Evolutionary conservation across 768 basidiomycete species (phyloP).

Genomic region (Pluteus cervinus): DNA sequence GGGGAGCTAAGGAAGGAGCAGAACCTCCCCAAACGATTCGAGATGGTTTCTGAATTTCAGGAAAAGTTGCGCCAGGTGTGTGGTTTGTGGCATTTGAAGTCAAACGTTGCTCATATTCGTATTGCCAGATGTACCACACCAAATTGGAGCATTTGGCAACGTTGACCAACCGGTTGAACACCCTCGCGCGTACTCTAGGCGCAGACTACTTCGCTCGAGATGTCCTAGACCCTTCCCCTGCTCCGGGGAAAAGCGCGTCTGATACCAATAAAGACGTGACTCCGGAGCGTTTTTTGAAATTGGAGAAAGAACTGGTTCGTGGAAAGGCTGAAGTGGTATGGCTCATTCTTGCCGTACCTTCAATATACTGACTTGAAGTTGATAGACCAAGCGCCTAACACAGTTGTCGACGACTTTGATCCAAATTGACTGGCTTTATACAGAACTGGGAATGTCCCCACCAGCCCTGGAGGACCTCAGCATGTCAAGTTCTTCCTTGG

Average conservation of each 20-base stretch:
- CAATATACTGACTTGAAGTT: background rate
- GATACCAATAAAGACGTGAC: conserved; percentile 64
- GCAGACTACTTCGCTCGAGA: conserved; percentile 53
- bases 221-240: conserved; percentile 40
- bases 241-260: conserved; percentile 30
- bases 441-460: conserved; percentile 71
- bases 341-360: background rate
- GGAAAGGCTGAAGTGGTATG: conserved; percentile 82
- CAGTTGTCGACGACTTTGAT: conserved; percentile 58
- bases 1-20: conserved; percentile 68
- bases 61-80: conserved; percentile 77
- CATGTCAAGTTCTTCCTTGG: conserved; percentile 12
- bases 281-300: conserved; percentile 69
- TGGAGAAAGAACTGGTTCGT: conserved; percentile 80
- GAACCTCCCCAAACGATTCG: conserved; percentile 66
- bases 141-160: conserved; percentile 73
- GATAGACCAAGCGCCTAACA: conserved; percentile 59
- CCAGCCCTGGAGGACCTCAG: conserved; percentile 45
- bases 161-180: conserved; percentile 57
- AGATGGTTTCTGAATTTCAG: conserved; percentile 62
- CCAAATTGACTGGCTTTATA: conserved; percentile 78
- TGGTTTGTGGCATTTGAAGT: conserved; percentile 7
- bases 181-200: conserved; percentile 56
- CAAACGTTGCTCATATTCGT: conserved; percentile 3
- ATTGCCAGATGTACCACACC: conserved; percentile 60